phyloP scores from a whole-genome alignment of 148 eudicot species.

The Amaranthus hypochondriacus region DNA sequence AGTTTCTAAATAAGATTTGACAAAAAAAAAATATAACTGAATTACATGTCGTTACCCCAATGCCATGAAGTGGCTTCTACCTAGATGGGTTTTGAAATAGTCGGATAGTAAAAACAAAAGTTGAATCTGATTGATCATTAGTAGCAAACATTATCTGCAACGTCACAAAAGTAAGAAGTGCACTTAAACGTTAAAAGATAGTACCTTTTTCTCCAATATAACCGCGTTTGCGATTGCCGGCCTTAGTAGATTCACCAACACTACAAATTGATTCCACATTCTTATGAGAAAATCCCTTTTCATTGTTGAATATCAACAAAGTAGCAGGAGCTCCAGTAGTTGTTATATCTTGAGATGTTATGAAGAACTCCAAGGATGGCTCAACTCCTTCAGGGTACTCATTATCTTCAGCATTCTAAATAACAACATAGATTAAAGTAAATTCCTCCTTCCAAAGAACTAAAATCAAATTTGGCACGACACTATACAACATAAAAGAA shows the following conservation, averaged over 20 bases:
- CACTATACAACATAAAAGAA: not conserved
- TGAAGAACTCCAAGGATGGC: slow-evolving; percentile 59
- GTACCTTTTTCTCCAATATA: slow-evolving; percentile 78
- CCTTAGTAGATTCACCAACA: slow-evolving; percentile 71
- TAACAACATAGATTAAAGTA: not conserved
- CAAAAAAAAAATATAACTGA: no score
- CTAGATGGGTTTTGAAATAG: no score
- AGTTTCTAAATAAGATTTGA: no score
- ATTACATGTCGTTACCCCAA: no score
- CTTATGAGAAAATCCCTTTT: slow-evolving; percentile 49
- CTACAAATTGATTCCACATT: slow-evolving; percentile 65
- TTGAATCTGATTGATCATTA: no score
- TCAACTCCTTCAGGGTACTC: slow-evolving; percentile 53
- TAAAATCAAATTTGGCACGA: not conserved
- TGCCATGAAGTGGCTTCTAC: no score
- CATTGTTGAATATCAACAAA: slow-evolving; percentile 60
- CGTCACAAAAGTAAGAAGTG: no score
- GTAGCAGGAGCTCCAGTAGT: slow-evolving; percentile 60
- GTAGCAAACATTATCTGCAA: no score
- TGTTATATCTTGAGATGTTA: slow-evolving; percentile 59
- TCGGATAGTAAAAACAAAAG: no score
- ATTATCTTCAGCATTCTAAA: slow-evolving; percentile 79
- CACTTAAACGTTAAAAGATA: no score
- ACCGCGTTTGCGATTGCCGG: slow-evolving; percentile 54
- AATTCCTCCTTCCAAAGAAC: no score